Evolutionary conservation across 2,329 filamentous ascomycete genomes (phyloP), one percentile per base, ranked within the genome.

Genomic region (Lecanicillium sp.): DNA sequence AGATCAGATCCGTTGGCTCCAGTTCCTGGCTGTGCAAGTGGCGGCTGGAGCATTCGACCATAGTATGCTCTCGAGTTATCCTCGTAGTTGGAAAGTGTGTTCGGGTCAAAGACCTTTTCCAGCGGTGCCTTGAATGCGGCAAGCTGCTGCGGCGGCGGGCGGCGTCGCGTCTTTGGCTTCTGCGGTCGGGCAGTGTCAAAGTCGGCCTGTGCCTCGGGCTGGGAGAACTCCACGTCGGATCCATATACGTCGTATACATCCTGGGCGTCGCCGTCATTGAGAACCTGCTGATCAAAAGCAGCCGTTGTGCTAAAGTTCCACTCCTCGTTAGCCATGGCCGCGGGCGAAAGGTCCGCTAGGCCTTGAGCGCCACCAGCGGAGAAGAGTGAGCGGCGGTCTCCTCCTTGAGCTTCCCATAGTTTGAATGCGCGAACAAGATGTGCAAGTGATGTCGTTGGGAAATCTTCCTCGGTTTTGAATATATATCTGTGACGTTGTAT

Each of bases 401-500:
- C 86, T 20, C 87, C 87, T 55, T 80, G 77, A 7, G 81, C 76
- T 62, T 90, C 86, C 87, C 87, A 91, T 17, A 83, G 60, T 59
- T 82, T 84, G 66, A 86, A 91, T 11, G 79, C 82, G 54, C 81
- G 78, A 9, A 91, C 83, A 1, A 91, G 71, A 51, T 80, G 72
- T 2, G 79, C 69, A 2, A 91, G 73, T 4, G 72, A 75, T 0
- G 75, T 75, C 0, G 82, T 81, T 0, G 87, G 86, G 57, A 86
- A 83, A 37, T 69, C 69, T 12, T 77, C 69, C 6, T 73, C 71
- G 0, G 84, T 86, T 51, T 82, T 78, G 50, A 69, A 70, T 48
- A 90, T 77, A 60, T 86, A 90, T 0, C 74, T 75, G 58, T 90
- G 86, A 37, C 78, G 73, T 52, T 90, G 77, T 8, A 90, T 78